Evolutionary conservation across 306 rosid genomes (phyloP), one percentile per base, ranked within the genome.

Genomic region (Cicer pinnatifidum): DNA sequence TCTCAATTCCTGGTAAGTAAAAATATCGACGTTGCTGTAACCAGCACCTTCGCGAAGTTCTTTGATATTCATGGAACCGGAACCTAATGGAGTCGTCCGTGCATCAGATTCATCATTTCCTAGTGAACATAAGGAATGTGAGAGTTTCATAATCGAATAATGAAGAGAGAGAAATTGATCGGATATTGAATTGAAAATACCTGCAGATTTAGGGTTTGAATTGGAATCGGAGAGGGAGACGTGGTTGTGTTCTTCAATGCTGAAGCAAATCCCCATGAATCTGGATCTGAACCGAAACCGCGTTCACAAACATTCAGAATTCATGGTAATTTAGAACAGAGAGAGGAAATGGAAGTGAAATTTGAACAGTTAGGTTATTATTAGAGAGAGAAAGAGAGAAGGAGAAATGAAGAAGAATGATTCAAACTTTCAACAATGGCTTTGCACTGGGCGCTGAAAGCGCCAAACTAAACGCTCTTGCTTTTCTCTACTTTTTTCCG

Each of bases 251-350:
- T 85, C 81, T 63, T 88, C 89, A 48, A 86, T 84, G 83, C 96
- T 92, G 76, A 90, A 87, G 87, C 96, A 92, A 87, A 84, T 81
- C 88, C 97, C 97, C 97, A 90, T 92, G 84, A 85, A 85, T 83
- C 72, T 74, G 66, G 76, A 84, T 74, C 74, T 28, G 48, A 67
- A 75, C 41, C 54, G 68, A 13, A 78, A 71, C 13, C 3, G 8
- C 17, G 74, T 39, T 77, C 15, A 69, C 85, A 78, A 78, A 5
- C 43, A 17, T 40, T 47, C 11, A 17, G 37, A 38, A 8, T 6
- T 45, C 17, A 57, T 43, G 33, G 74, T 52, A 2, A 6, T 20
- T 19, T 28, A 4, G 5, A 28, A 28, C 2, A 6, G 10, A 6
- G 23, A 50, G 6, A 5, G 0, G 16, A 40, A 56, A 17, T 19